Percentiles rank a stretch among this genome's conserved stretches.
Evolutionary conservation across 805 yeast genomes (phyloP).

Genomic region (Myxozyma mucilagina): DNA sequence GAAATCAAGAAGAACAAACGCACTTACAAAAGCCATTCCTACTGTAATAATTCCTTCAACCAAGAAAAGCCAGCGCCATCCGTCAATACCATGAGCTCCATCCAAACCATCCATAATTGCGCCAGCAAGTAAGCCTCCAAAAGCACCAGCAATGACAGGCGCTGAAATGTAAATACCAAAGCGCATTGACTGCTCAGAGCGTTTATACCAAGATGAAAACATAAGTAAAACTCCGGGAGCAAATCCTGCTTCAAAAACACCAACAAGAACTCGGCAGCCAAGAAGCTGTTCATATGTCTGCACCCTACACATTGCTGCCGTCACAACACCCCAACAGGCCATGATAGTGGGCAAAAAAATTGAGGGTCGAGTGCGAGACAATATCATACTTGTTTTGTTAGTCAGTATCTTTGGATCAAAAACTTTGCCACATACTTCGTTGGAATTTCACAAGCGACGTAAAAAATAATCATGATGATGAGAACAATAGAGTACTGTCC

Average conservation of each 20-base stretch:
- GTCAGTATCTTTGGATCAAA: too few relatives aligned
- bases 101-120: slow-evolving; percentile 51
- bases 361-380: slow-evolving; percentile 23
- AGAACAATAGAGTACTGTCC: slow-evolving; percentile 49
- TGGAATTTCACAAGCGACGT: slow-evolving; percentile 44
- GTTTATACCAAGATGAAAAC: slow-evolving; percentile 50
- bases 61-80: slow-evolving; percentile 71
- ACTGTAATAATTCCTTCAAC: slow-evolving; percentile 20
- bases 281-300: slow-evolving; percentile 37
- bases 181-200: slow-evolving; percentile 59
- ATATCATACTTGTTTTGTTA: slow-evolving; percentile 6
- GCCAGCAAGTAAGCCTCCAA: slow-evolving; percentile 65
- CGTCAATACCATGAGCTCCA: slow-evolving; percentile 55
- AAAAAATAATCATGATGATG: slow-evolving; percentile 43
- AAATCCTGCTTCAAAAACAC: slow-evolving; percentile 48
- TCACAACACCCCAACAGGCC: slow-evolving; percentile 56
- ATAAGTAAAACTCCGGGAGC: slow-evolving; percentile 49
- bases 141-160: slow-evolving; percentile 60
- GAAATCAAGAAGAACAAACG: slow-evolving; percentile 14
- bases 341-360: slow-evolving; percentile 40
- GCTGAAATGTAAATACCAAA: slow-evolving; percentile 61
- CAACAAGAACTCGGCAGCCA: slow-evolving; percentile 44
- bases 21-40: slow-evolving; percentile 10
- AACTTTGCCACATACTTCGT: slow-evolving; percentile 41
- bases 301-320: slow-evolving; percentile 55